Evolutionary conservation across 2,329 filamentous ascomycete genomes (phyloP).

Genomic region (Trematosphaeria pertusa): DNA sequence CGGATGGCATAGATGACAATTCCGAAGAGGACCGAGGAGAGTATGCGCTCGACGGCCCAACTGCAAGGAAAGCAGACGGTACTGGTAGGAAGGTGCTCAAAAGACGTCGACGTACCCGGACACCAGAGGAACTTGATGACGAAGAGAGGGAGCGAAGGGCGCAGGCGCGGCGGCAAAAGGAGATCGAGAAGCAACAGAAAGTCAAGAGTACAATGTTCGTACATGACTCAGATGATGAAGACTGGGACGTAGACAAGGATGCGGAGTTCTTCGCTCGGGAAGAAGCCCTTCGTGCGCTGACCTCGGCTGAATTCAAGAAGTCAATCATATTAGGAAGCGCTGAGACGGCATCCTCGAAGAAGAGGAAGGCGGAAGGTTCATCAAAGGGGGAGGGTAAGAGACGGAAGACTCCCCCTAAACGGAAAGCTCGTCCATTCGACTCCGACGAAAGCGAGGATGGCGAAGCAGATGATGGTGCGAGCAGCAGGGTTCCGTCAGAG

Average conservation of each 20-base stretch:
- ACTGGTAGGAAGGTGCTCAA: constrained; percentile 60
- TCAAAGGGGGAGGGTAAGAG: constrained; percentile 34
- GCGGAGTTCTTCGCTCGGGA: constrained; percentile 80
- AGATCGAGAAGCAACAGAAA: constrained; percentile 77
- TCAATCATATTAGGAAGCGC: constrained; percentile 52
- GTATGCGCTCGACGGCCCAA: constrained; percentile 74
- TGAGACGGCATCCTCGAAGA: constrained; percentile 33
- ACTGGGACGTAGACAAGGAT: constrained; percentile 77
- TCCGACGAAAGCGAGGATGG: constrained; percentile 36
- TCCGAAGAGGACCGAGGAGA: constrained; percentile 62
- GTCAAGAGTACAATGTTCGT: constrained; percentile 88
- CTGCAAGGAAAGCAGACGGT: constrained; percentile 61
- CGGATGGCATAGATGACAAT: constrained; percentile 65
- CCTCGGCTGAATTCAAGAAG: constrained; percentile 57
- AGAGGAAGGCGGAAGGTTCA: constrained; percentile 40
- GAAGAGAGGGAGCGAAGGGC: constrained; percentile 66
- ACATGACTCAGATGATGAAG: constrained; percentile 86
- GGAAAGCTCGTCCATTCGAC: constrained; percentile 33
- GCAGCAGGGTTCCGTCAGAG: constrained; percentile 37
- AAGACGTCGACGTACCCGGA: constrained; percentile 64
- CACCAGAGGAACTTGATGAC: constrained; percentile 66
- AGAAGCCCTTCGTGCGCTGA: constrained; percentile 68
- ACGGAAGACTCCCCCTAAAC: constrained; percentile 40
- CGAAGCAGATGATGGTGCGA: constrained; percentile 29
- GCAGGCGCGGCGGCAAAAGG: constrained; percentile 67